phyloP scores from a whole-genome alignment of 208 protist genomes.

The Phytomonas francai region DNA sequence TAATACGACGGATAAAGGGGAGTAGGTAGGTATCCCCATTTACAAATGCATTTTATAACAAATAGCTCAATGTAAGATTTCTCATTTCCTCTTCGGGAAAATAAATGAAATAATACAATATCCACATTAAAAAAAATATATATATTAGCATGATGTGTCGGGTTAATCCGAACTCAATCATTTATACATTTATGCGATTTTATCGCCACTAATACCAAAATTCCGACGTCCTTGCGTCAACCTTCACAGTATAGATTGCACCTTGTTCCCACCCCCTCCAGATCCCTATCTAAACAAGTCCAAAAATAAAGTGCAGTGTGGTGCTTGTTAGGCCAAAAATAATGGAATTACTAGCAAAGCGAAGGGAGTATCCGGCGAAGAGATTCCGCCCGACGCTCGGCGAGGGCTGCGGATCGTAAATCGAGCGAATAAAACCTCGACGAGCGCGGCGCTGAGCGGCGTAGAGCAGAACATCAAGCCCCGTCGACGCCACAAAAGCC shows the following conservation, averaged over 20 bases:
- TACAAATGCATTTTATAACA: too few species aligned
- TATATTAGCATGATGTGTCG: not conserved
- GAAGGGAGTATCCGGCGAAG: constrained; percentile 60
- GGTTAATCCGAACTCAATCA: not conserved
- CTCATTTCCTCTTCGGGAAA: too few species aligned
- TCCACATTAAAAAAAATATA: not conserved
- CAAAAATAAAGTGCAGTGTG: constrained; percentile 1
- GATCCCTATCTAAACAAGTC: too few species aligned
- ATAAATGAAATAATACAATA: constrained; percentile 7
- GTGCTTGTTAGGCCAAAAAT: constrained; percentile 34
- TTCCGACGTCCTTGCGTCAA: too few species aligned
- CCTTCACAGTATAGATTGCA: too few species aligned
- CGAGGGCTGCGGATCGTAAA: constrained; percentile 34
- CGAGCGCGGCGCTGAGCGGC: constrained; percentile 20
- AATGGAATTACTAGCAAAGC: constrained; percentile 40
- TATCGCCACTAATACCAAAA: too few species aligned
- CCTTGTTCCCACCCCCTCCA: too few species aligned
- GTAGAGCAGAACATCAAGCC: constrained; percentile 38
- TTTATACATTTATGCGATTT: not conserved
- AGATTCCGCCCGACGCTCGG: constrained; percentile 43
- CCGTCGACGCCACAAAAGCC: constrained; percentile 41
- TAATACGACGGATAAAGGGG: not conserved
- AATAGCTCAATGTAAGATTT: too few species aligned
- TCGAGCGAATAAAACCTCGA: constrained; percentile 27
- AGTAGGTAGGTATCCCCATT: not conserved